Evolutionary conservation across 106 monocot species (phyloP).

Genomic region (Acorus calamus): DNA sequence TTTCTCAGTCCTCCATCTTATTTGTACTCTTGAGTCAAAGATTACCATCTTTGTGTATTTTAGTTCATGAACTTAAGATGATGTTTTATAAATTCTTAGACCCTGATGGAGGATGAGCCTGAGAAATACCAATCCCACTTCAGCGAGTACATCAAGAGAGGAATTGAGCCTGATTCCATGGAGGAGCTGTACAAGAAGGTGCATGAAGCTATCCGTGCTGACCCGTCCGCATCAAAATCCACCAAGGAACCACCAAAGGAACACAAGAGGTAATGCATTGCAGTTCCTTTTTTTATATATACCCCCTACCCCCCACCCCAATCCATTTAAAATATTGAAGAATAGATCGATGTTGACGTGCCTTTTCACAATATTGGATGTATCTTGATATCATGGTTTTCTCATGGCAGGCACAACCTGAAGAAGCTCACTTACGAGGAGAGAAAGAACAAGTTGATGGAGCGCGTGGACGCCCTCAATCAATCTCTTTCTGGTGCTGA

Average conservation of each 20-base stretch:
- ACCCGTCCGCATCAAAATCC: constrained; percentile 11
- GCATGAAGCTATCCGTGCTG: constrained; percentile 31
- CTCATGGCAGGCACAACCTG: constrained; percentile 15
- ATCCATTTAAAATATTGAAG: too few relatives aligned
- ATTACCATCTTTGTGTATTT: too few relatives aligned
- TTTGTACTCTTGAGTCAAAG: too few relatives aligned
- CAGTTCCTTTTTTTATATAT: too few relatives aligned
- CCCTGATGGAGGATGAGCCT: constrained; percentile 28
- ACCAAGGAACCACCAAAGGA: constrained; percentile 23
- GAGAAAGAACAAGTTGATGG: constrained; percentile 26
- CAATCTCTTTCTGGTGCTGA: constrained; percentile 4
- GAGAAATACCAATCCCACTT: constrained; percentile 33
- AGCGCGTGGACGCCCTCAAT: constrained; percentile 36
- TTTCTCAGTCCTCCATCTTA: too few relatives aligned
- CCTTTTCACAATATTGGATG: too few relatives aligned
- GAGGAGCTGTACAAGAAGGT: constrained; percentile 35
- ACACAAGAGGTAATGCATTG: constrained; percentile 17
- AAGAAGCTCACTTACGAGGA: constrained; percentile 43
- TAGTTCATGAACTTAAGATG: too few relatives aligned
- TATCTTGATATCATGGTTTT: background rate
- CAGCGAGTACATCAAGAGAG: constrained; percentile 29
- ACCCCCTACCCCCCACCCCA: too few relatives aligned
- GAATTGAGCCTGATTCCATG: constrained; percentile 21
- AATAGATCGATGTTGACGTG: too few relatives aligned
- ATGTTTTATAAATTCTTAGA: background rate